Percentiles rank a stretch among this genome's conserved stretches.
phyloP scores from a whole-genome alignment of 1,284 basidiomycete genomes.

The Salmacisia buchloeana region DNA sequence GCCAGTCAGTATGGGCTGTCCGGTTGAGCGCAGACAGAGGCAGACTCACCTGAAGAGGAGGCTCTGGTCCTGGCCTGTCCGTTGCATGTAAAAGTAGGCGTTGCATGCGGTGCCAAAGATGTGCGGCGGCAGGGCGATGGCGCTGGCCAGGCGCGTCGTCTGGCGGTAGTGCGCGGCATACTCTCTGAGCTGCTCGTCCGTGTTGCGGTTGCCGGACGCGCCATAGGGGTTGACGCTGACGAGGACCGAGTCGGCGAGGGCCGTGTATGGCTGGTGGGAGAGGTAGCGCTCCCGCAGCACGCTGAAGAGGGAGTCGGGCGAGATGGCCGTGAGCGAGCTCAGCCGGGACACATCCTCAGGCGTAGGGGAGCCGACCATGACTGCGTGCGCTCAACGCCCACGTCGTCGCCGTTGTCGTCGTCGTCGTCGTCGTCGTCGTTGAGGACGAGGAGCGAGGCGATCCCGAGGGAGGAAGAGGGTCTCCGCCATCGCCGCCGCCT shows the following conservation, averaged over 20 bases:
- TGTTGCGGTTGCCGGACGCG: constrained; percentile 41
- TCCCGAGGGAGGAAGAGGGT: no score
- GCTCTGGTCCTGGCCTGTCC: constrained; percentile 87
- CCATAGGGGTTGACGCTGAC: constrained; percentile 46
- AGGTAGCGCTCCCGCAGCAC: constrained; percentile 42
- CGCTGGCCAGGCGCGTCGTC: constrained; percentile 26
- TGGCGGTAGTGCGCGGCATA: constrained; percentile 43
- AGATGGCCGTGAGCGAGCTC: constrained; percentile 11
- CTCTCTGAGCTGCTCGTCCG: constrained; percentile 40
- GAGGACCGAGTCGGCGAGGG: constrained; percentile 43
- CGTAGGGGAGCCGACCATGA: constrained; percentile 2
- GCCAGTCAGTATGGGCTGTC: neutral
- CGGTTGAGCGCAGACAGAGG: neutral
- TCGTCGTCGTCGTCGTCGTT: no score
- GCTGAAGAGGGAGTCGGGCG: constrained; percentile 6
- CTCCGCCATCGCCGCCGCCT: no score
- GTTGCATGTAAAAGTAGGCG: constrained; percentile 91
- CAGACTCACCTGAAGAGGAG: constrained; percentile 53
- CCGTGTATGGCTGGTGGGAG: constrained; percentile 37
- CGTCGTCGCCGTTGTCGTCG: no score
- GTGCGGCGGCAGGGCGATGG: constrained; percentile 61
- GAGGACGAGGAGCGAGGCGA: no score
- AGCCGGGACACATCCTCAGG: neutral
- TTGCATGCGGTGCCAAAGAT: constrained; percentile 83
- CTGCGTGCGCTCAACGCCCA: no score